Conservation (phyloP, 805 yeast genomes). For the Osmozyma mogii region DNA sequence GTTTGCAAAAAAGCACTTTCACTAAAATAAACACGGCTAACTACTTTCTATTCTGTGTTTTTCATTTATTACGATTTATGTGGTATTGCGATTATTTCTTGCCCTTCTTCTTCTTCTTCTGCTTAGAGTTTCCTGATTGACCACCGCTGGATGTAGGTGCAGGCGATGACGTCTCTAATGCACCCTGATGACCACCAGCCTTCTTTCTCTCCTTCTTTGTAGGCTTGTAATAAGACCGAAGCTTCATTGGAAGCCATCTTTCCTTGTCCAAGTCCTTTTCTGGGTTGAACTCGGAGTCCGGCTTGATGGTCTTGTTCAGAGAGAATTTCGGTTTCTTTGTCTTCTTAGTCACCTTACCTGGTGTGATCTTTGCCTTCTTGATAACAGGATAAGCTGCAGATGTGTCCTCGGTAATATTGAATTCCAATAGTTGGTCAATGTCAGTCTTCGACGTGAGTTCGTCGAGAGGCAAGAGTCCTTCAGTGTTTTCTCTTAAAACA, state of each 20-base stretch:
- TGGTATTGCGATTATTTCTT: constrained; percentile 10
- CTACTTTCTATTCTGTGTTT: not conserved
- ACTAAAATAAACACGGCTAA: not conserved
- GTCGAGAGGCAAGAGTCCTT: constrained; percentile 13
- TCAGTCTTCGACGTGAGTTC: constrained; percentile 11
- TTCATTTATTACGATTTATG: not conserved
- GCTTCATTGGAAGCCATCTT: constrained; percentile 88
- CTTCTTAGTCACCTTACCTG: constrained; percentile 17
- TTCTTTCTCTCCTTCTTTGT: constrained; percentile 26
- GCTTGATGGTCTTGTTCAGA: constrained; percentile 8
- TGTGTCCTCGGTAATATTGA: constrained; percentile 17
- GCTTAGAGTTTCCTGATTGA: constrained; percentile 14
- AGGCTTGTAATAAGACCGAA: constrained; percentile 76
- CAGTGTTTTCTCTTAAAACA: constrained; percentile 13
- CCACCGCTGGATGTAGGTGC: constrained; percentile 18
- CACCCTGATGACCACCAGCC: constrained; percentile 14
- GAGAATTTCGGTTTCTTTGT: constrained; percentile 13
- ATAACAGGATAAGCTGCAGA: too few relatives aligned
- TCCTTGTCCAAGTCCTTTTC: constrained; percentile 41
- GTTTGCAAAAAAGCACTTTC: not conserved
- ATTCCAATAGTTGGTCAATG: constrained; percentile 26
- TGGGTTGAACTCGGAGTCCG: constrained; percentile 6
- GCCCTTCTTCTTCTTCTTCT: constrained; percentile 13
- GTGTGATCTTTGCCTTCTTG: constrained; percentile 1
- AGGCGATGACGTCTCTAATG: constrained; percentile 12